Conservation (phyloP, 2,329 filamentous ascomycete species). For the Aspergillus costaricaensis region DNA sequence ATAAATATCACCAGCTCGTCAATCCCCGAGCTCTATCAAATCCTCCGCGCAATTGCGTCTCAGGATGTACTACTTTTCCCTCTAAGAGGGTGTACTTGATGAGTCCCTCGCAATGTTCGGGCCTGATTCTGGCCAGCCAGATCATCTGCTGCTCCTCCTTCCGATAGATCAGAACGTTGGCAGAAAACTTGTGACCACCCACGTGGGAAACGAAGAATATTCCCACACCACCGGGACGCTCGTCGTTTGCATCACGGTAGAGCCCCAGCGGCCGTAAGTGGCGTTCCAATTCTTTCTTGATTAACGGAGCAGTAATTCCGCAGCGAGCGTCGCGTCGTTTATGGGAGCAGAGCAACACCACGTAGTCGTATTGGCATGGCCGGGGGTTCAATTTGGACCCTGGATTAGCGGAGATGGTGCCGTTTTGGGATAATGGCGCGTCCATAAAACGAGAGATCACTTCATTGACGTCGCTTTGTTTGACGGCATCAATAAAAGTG, state of each 20-base stretch:
- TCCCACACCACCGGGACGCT: conserved; percentile 79
- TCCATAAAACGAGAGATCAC: conserved; percentile 70
- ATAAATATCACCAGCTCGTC: conserved; percentile 66
- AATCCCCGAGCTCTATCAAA: conserved; percentile 75
- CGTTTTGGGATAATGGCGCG: conserved; percentile 51
- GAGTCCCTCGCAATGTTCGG: conserved; percentile 86
- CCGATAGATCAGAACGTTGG: conserved; percentile 86
- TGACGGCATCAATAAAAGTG: conserved; percentile 74
- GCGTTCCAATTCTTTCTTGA: conserved; percentile 78
- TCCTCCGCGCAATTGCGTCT: conserved; percentile 76
- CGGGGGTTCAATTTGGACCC: conserved; percentile 48
- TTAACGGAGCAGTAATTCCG: conserved; percentile 80
- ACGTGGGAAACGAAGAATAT: conserved; percentile 93
- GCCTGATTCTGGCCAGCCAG: conserved; percentile 83
- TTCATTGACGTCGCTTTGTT: conserved; percentile 62
- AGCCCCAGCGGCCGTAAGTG: conserved; percentile 78
- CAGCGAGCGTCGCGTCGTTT: conserved; percentile 86
- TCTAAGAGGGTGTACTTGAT: conserved; percentile 81
- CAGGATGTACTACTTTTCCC: conserved; percentile 87
- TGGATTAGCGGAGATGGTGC: conserved; percentile 50
- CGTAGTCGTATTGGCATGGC: conserved; percentile 73
- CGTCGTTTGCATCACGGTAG: conserved; percentile 78
- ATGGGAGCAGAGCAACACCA: conserved; percentile 89
- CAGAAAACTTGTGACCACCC: conserved; percentile 90
- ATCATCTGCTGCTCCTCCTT: conserved; percentile 56